A percentile compares a stretch with the other conserved stretches of the same genome.
Evolutionary conservation across 2,329 filamentous ascomycete species (phyloP).

Genomic region (Dothistroma pini): DNA sequence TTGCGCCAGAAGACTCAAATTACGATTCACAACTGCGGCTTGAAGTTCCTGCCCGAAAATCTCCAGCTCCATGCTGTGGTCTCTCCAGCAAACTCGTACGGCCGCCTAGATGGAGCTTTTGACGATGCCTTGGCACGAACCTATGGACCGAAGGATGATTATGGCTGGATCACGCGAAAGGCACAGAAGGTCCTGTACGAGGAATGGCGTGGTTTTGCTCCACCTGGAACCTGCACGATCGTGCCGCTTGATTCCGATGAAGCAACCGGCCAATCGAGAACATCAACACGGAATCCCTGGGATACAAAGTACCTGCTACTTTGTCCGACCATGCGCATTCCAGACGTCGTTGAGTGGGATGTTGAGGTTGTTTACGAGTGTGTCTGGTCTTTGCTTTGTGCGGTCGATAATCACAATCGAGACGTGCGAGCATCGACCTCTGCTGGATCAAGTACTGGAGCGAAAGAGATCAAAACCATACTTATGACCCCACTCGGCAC

Average conservation of each 20-base stretch:
- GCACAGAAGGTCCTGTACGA: constrained; percentile 47
- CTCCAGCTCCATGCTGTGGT: constrained; percentile 49
- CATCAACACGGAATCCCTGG: constrained; percentile 27
- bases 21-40: constrained; percentile 40
- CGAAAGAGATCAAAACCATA: constrained; percentile 40
- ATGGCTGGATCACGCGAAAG: constrained; percentile 46
- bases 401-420: constrained; percentile 49
- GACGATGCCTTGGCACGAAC: constrained; percentile 53
- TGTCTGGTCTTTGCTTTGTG: constrained; percentile 51
- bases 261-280: background rate
- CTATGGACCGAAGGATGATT: constrained; percentile 45
- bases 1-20: constrained; percentile 26
- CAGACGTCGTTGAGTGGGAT: constrained; percentile 47
- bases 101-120: constrained; percentile 52
- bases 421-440: constrained; percentile 6
- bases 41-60: constrained; percentile 38
- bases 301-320: constrained; percentile 46
- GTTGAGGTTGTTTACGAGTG: constrained; percentile 54
- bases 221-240: constrained; percentile 50
- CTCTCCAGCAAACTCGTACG: constrained; percentile 55
- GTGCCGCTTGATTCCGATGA: constrained; percentile 32
- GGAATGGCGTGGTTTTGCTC: constrained; percentile 49
- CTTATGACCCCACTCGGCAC: constrained; percentile 54
- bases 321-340: constrained; percentile 54
- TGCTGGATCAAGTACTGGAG: constrained; percentile 1